Conservation (phyloP, 345 rosid species). For the Lumnitzera racemosa region DNA sequence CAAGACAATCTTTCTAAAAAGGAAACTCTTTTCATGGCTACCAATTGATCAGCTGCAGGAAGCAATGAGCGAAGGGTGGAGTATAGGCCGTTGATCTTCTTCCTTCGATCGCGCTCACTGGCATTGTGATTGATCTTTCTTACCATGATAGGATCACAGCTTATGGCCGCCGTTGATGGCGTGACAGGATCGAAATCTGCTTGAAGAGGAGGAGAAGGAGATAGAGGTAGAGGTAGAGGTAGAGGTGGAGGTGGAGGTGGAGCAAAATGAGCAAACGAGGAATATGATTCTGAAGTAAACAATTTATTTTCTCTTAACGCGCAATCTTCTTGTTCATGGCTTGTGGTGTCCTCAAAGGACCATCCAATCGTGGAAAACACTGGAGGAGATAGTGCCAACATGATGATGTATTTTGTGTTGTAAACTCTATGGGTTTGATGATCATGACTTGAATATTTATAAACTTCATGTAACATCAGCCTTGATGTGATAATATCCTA, state of each 20-base stretch:
- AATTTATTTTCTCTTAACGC: not conserved
- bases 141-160: conserved; percentile 11
- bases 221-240: not conserved
- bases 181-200: not conserved
- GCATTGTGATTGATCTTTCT: conserved; percentile 75
- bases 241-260: not conserved
- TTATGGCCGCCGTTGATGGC: conserved; percentile 10
- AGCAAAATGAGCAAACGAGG: too few relatives aligned
- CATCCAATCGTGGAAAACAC: conserved; percentile 12
- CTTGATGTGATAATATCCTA: too few relatives aligned
- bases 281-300: too few relatives aligned
- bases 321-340: conserved; percentile 6
- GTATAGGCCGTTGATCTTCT: conserved; percentile 46
- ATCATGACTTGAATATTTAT: conserved; percentile 8
- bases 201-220: conserved; percentile 5
- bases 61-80: conserved; percentile 57
- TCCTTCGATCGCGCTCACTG: conserved; percentile 55
- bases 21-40: conserved; percentile 5
- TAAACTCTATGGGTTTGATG: not conserved
- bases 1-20: not conserved
- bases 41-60: conserved; percentile 43
- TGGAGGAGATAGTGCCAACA: conserved; percentile 3
- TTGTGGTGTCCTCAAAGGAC: conserved; percentile 15
- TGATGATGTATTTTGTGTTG: conserved; percentile 2
- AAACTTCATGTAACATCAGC: not conserved